Percentiles rank a stretch among this genome's conserved stretches.
Conservation (phyloP, 768 basidiomycete genomes). For the Boletus insuetus region DNA sequence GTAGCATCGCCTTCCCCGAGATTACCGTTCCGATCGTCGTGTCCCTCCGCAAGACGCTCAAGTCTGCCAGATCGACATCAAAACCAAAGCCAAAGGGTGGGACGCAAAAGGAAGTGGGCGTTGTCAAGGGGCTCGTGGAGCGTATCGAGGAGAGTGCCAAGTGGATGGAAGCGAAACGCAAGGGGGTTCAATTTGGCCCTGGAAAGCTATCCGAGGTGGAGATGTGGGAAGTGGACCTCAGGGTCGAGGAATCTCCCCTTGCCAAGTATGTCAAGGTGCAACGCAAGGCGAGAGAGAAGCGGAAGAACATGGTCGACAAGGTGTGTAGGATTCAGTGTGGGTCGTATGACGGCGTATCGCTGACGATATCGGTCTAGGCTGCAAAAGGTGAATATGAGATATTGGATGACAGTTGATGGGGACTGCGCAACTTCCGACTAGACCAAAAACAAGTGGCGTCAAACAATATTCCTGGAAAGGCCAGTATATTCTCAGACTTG, state of each 20-base stretch:
- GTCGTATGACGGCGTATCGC: background rate
- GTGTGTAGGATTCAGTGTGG: slow-evolving; percentile 33
- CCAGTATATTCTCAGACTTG: too few species aligned
- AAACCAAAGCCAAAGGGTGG: slow-evolving; percentile 16
- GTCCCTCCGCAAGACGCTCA: slow-evolving; percentile 69
- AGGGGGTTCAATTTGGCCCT: slow-evolving; percentile 72
- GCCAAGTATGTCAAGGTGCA: slow-evolving; percentile 79
- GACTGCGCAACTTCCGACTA: too few species aligned
- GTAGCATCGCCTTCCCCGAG: slow-evolving; percentile 93
- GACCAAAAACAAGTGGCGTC: background rate
- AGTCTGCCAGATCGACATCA: slow-evolving; percentile 48
- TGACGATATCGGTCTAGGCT: slow-evolving; percentile 42
- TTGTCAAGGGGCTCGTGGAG: slow-evolving; percentile 78
- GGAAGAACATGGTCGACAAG: slow-evolving; percentile 70
- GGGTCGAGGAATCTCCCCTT: slow-evolving; percentile 70
- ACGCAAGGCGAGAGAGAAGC: slow-evolving; percentile 76
- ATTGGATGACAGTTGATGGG: slow-evolving; percentile 42
- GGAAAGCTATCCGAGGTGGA: slow-evolving; percentile 66
- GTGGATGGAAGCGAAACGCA: slow-evolving; percentile 75
- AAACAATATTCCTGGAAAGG: too few species aligned
- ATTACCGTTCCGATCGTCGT: slow-evolving; percentile 76
- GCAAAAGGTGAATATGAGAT: slow-evolving; percentile 70
- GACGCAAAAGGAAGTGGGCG: slow-evolving; percentile 52
- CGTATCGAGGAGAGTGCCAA: slow-evolving; percentile 79
- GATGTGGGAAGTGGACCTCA: slow-evolving; percentile 65